Conservation (phyloP, 2,329 filamentous ascomycete genomes). For the Colletotrichum tabaci region DNA sequence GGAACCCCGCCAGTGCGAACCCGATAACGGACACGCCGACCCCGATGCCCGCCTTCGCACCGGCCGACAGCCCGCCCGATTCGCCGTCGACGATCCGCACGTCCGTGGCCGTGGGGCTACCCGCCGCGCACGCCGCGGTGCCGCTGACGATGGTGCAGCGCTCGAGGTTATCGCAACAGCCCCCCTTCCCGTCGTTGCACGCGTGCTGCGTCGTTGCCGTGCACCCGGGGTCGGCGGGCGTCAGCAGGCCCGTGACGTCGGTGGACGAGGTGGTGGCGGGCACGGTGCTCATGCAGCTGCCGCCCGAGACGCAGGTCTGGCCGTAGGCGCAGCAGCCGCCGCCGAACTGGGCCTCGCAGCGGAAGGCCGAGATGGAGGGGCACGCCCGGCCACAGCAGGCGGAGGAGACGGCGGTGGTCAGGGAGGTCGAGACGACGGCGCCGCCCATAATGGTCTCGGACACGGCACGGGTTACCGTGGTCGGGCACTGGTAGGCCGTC, state of each 20-base stretch:
- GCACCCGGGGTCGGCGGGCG: slow-evolving; percentile 59
- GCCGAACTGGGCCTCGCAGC: slow-evolving; percentile 61
- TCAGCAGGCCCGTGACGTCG: slow-evolving; percentile 48
- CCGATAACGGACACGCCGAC: slow-evolving; percentile 64
- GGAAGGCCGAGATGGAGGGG: slow-evolving; percentile 58
- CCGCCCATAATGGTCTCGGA: slow-evolving; percentile 30
- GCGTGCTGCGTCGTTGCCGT: slow-evolving; percentile 58
- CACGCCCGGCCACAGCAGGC: slow-evolving; percentile 60
- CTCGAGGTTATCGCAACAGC: slow-evolving; percentile 65
- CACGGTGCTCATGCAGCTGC: slow-evolving; percentile 54
- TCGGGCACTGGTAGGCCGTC: slow-evolving; percentile 53
- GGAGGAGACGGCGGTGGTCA: slow-evolving; percentile 45
- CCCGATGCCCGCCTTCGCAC: slow-evolving; percentile 71
- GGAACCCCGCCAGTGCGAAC: slow-evolving; percentile 57
- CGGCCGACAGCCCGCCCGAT: slow-evolving; percentile 57
- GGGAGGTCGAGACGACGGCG: slow-evolving; percentile 35
- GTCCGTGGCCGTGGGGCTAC: slow-evolving; percentile 52
- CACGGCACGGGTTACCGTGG: slow-evolving; percentile 47
- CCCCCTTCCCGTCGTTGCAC: slow-evolving; percentile 59
- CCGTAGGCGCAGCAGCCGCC: slow-evolving; percentile 66
- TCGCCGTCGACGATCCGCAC: slow-evolving; percentile 44
- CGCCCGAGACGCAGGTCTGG: slow-evolving; percentile 56
- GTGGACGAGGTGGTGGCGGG: slow-evolving; percentile 40
- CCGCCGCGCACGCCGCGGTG: slow-evolving; percentile 57
- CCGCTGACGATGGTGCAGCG: slow-evolving; percentile 58